These are phyloP conservation scores for Talaromyces wortmannii DNA, from an alignment of 495 filamentous ascomycete genomes.

Conservation along the genomic window DNA sequence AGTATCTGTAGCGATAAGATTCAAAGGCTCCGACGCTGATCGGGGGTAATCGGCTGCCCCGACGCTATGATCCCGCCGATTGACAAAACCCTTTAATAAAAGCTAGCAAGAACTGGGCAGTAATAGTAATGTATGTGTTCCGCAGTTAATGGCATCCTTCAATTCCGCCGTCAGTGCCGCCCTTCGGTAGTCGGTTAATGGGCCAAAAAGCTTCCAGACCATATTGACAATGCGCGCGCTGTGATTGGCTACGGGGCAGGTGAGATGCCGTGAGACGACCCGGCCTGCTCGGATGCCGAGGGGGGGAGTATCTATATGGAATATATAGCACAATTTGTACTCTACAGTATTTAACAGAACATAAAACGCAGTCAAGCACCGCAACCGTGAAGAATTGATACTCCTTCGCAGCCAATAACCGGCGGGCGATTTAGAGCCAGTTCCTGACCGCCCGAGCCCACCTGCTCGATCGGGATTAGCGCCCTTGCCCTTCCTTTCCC, in stretches of 20 bases:
- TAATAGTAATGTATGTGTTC: neutral
- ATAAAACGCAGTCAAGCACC: neutral
- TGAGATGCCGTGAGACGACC: neutral
- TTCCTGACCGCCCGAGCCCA: neutral
- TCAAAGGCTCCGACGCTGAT: too few relatives aligned
- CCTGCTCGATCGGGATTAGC: too few relatives aligned
- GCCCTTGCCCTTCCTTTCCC: neutral
- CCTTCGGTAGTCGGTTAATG: neutral
- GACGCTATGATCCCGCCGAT: too few relatives aligned
- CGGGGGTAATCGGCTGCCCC: too few relatives aligned
- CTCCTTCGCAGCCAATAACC: neutral
- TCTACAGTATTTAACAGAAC: neutral
- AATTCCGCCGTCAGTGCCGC: neutral
- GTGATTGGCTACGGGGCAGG: neutral
- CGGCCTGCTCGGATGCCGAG: neutral
- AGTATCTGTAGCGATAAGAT: too few relatives aligned
- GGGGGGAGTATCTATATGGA: too few relatives aligned
- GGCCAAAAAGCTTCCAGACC: neutral
- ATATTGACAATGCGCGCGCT: neutral
- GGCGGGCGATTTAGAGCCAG: neutral
- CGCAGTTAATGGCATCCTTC: neutral
- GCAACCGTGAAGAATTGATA: neutral
- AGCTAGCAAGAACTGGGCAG: too few relatives aligned
- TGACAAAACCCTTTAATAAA: too few relatives aligned
- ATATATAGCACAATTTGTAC: too few relatives aligned